Evolutionary conservation across 805 yeast species (phyloP), one percentile per base, ranked within the genome.

Genomic region (Pichia pseudocactophila): DNA sequence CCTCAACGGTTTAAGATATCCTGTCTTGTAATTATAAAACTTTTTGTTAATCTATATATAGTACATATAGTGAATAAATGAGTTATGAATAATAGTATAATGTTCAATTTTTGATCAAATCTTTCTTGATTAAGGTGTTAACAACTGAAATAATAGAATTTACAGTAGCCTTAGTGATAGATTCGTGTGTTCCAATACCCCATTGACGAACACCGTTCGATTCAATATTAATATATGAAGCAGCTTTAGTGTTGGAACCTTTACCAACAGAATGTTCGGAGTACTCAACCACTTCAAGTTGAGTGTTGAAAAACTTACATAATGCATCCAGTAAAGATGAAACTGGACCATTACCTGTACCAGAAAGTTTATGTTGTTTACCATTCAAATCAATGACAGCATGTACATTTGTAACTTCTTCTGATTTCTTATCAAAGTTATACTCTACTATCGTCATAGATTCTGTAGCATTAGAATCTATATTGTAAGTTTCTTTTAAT

Each of bases 171-270:
- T 80, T 82, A 20, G 95, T 81, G 42, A 85, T 92, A 64, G 89
- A 95, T 63, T 80, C 90, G 59, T 86, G 81, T 48, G 87, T 78
- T 57, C 96, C 97, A 45, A 89, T 89, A 65, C 97, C 97, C 96
- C 96, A 89, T 46, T 63, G 55, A 11, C 46, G 41, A 11, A 45
- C 40, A 11, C 44, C 55, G 39, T 55, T 65, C 16, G 47, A 49
- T 15, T 56, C 45, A 30, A 62, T 49, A 39, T 50, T 49, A 31
- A 89, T 78, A 61, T 74, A 82, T 9, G 89, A 74, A 36, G 86
- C 89, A 52, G 89, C 90, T 61, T 78, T 74, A 42, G 83, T 76
- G 48, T 71, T 72, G 3, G 86, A 73, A 47, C 85, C 88, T 37
- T 76, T 66, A 49, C 88, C 88, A 51, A 82, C 70, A 44, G 83